These are phyloP conservation scores for Plasmodium cynomolgi DNA, from an alignment of 169 alveolate genomes.

Conservation along the genomic window DNA sequence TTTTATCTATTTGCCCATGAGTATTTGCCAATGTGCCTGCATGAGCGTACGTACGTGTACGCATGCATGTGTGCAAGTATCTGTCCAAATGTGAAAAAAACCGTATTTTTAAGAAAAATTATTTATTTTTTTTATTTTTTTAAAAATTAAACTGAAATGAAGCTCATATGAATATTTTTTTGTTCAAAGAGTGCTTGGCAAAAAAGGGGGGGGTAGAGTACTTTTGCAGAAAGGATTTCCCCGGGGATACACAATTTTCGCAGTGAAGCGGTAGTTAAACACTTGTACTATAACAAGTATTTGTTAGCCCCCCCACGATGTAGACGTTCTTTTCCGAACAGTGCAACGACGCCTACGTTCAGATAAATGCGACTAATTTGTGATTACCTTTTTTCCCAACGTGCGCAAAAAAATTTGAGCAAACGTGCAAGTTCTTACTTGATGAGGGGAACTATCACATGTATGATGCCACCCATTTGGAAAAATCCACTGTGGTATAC, in stretches of 20 bases:
- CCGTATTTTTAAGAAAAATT: constrained; percentile 26
- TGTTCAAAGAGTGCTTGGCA: constrained; percentile 2
- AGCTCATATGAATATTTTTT: constrained; percentile 30
- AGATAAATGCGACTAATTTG: no score
- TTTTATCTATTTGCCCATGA: neutral
- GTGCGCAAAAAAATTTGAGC: neutral
- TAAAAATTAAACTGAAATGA: constrained; percentile 51
- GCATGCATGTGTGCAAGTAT: neutral
- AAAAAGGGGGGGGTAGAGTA: neutral
- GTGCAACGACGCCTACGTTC: no score
- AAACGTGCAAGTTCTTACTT: neutral
- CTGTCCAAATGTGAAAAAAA: constrained; percentile 38
- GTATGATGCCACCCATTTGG: neutral
- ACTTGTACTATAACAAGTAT: neutral
- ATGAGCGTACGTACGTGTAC: neutral
- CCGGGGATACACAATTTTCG: neutral
- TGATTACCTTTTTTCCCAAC: neutral
- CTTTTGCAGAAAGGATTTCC: neutral
- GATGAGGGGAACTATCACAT: neutral
- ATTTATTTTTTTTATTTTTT: constrained; percentile 2
- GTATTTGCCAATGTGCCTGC: neutral
- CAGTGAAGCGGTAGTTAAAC: neutral
- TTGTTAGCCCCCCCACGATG: neutral
- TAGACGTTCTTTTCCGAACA: neutral
- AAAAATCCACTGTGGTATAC: neutral